These are phyloP conservation scores for Eucalyptus victrix DNA, from an alignment of 345 rosid species.

Conservation along the genomic window DNA sequence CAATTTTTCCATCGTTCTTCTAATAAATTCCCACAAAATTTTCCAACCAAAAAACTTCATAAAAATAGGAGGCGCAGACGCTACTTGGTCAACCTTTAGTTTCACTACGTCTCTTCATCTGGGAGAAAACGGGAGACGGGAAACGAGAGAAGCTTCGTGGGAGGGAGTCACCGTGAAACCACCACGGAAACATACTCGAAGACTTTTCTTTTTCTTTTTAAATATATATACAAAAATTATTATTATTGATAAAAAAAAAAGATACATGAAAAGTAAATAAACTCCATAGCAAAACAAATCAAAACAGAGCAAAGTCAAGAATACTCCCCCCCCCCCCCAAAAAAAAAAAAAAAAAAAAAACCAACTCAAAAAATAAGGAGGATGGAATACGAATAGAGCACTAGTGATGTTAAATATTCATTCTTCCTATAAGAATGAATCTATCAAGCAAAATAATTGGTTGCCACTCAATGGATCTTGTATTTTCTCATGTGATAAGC, in stretches of 20 bases:
- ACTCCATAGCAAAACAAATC: not conserved
- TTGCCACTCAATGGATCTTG: not conserved
- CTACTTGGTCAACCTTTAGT: not conserved
- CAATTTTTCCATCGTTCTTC: not conserved
- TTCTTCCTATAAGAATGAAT: no score
- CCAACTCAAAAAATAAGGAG: not conserved
- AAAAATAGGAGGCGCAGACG: not conserved
- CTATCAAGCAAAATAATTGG: no score
- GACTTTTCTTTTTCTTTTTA: no score
- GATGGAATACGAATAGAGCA: not conserved
- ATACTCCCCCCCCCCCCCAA: fast-evolving
- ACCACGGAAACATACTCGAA: not conserved
- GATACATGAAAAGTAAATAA: not conserved
- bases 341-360: no score
- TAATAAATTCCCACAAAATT: not conserved
- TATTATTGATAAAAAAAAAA: no score
- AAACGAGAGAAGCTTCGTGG: not conserved
- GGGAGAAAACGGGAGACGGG: not conserved
- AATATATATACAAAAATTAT: not conserved
- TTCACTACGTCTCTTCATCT: not conserved
- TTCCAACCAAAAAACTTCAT: not conserved
- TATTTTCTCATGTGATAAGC: not conserved
- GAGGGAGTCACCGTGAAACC: not conserved
- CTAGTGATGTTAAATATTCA: no score
- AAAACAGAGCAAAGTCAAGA: not conserved